Evolutionary conservation across 208 protist genomes (phyloP).

Genomic region (Zelonia costaricensis): DNA sequence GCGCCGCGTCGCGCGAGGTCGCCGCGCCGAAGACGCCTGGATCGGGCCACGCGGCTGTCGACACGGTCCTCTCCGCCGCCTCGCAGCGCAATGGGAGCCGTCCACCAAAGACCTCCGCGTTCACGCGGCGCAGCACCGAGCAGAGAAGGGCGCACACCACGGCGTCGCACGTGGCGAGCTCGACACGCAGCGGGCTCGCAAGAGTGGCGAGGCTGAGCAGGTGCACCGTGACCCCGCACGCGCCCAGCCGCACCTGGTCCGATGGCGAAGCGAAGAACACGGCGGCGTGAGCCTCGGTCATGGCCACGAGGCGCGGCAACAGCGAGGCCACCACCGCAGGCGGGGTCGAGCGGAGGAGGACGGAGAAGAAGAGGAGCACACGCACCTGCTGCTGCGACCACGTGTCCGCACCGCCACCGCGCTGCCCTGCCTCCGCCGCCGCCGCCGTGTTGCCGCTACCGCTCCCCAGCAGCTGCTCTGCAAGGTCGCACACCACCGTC

Average conservation of each 20-base stretch:
- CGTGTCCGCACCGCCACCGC: neutral
- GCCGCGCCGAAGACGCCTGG: neutral
- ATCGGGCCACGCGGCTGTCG: neutral
- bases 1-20: constrained; percentile 13
- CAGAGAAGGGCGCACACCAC: constrained; percentile 5
- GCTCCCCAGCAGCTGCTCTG: constrained; percentile 3
- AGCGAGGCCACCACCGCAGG: neutral
- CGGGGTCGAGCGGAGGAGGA: constrained; percentile 1
- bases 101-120: constrained; percentile 13
- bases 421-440: neutral
- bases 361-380: constrained; percentile 10
- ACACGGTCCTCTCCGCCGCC: too few species aligned
- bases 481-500: constrained; percentile 7
- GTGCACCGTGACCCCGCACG: constrained; percentile 2
- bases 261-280: constrained; percentile 28
- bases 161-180: constrained; percentile 13
- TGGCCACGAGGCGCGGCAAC: constrained; percentile 27
- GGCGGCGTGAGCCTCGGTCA: constrained; percentile 16
- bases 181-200: constrained; percentile 12
- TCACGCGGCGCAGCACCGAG: constrained; percentile 8
- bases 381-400: constrained; percentile 29
- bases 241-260: constrained; percentile 17
- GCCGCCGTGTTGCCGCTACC: neutral
- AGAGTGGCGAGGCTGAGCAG: constrained; percentile 25
- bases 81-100: constrained; percentile 6